phyloP scores from a whole-genome alignment of 1,284 basidiomycete genomes.

The Pseudozyma thailandica region DNA sequence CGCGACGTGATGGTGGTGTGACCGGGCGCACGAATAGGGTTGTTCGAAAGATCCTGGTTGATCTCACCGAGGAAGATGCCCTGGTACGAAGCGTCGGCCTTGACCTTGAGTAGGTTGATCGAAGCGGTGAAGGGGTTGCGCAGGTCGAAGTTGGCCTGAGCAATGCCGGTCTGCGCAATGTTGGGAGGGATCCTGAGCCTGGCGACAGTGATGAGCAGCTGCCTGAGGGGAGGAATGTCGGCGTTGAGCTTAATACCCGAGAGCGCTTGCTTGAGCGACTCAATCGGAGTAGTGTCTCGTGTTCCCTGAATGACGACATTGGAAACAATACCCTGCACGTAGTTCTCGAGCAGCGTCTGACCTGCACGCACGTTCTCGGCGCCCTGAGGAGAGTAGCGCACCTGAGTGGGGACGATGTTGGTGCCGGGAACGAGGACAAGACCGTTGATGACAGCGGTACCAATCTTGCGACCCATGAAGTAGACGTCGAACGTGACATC shows the following conservation, averaged over 20 bases:
- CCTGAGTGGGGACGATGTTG: slow-evolving; percentile 70
- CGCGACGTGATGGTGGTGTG: slow-evolving; percentile 76
- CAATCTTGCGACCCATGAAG: slow-evolving; percentile 75
- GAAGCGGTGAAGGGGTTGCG: slow-evolving; percentile 81
- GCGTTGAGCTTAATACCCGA: slow-evolving; percentile 76
- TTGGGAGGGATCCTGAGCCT: slow-evolving; percentile 65
- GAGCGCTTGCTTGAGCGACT: slow-evolving; percentile 76
- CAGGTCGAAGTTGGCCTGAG: slow-evolving; percentile 68
- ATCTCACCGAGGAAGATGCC: slow-evolving; percentile 69
- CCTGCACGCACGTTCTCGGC: slow-evolving; percentile 73
- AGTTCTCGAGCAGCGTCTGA: slow-evolving; percentile 76
- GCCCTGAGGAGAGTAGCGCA: slow-evolving; percentile 77
- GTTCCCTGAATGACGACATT: slow-evolving; percentile 75
- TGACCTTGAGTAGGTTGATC: slow-evolving; percentile 76
- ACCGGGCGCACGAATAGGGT: slow-evolving; percentile 75
- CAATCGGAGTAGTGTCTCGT: slow-evolving; percentile 74
- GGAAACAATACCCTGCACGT: slow-evolving; percentile 76
- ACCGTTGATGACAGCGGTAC: slow-evolving; percentile 73
- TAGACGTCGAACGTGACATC: slow-evolving; percentile 76
- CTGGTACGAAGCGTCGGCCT: slow-evolving; percentile 73
- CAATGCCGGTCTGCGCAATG: slow-evolving; percentile 61
- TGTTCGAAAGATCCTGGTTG: slow-evolving; percentile 71
- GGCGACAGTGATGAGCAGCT: slow-evolving; percentile 73
- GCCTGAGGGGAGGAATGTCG: slow-evolving; percentile 76
- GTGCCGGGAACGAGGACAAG: slow-evolving; percentile 50